A percentile compares a stretch with the other conserved stretches of the same genome.
phyloP scores from a whole-genome alignment of 2,329 filamentous ascomycete genomes.

The Cytospora piceicola region DNA sequence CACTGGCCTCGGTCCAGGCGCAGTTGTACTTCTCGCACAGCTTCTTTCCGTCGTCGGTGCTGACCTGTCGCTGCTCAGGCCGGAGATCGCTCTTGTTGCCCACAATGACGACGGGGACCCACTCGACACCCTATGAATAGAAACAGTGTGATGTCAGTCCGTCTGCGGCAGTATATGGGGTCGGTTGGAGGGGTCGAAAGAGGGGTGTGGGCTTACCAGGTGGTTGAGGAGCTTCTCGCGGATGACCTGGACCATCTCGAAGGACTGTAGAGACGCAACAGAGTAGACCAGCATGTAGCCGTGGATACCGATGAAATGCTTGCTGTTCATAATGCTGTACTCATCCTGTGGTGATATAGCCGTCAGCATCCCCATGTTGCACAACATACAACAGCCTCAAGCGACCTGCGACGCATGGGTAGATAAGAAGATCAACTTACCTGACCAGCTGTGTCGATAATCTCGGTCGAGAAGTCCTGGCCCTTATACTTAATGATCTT shows the following conservation, averaged over 20 bases:
- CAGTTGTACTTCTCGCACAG: slow-evolving; percentile 87
- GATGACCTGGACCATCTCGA: slow-evolving; percentile 97
- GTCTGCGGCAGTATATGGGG: not conserved
- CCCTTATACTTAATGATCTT: slow-evolving; percentile 92
- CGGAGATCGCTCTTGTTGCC: slow-evolving; percentile 96
- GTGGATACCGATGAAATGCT: slow-evolving; percentile 99
- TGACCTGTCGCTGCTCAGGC: slow-evolving; percentile 90
- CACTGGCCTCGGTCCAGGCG: slow-evolving; percentile 93
- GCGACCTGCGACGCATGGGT: not conserved
- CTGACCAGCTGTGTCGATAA: slow-evolving; percentile 97
- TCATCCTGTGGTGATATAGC: slow-evolving; percentile 68
- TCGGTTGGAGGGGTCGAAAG: not conserved
- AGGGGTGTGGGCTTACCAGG: slow-evolving; percentile 62
- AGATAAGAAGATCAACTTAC: slow-evolving; percentile 50
- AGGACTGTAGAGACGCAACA: slow-evolving; percentile 90
- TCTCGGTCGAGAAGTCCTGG: slow-evolving; percentile 93
- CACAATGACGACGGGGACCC: slow-evolving; percentile 90
- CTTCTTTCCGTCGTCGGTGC: slow-evolving; percentile 80
- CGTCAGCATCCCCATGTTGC: not conserved
- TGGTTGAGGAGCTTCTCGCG: slow-evolving; percentile 97
- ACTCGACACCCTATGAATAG: slow-evolving; percentile 76
- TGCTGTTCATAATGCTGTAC: slow-evolving; percentile 97
- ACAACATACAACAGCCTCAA: not conserved
- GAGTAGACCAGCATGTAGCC: slow-evolving; percentile 99
- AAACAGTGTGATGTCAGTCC: slow-evolving; percentile 7